These are phyloP conservation scores for Saccharomycopsis malanga DNA, from an alignment of 805 yeast species.

Conservation along the genomic window DNA sequence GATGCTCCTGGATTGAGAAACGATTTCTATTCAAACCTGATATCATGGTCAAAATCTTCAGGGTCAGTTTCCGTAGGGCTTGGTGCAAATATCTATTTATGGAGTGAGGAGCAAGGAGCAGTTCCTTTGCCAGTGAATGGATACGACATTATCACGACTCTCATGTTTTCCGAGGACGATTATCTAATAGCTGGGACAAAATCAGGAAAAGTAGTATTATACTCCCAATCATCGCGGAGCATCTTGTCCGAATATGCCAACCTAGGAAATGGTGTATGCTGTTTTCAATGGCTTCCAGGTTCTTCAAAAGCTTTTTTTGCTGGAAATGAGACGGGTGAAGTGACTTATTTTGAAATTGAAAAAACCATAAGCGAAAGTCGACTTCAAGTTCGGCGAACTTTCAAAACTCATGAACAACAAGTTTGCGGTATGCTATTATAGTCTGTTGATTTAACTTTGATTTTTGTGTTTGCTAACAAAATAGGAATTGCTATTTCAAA, in stretches of 20 bases:
- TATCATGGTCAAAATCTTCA: conserved; percentile 58
- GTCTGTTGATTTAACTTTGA: not conserved
- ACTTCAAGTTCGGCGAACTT: conserved; percentile 26
- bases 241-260: conserved; percentile 24
- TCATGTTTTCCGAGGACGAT: conserved; percentile 46
- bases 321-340: conserved; percentile 63
- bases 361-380: conserved; percentile 18
- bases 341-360: conserved; percentile 35
- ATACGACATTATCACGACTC: conserved; percentile 44
- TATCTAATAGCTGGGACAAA: conserved; percentile 50
- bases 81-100: conserved; percentile 48
- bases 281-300: conserved; percentile 53
- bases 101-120: conserved; percentile 50
- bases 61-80: conserved; percentile 61
- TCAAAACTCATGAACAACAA: conserved; percentile 49
- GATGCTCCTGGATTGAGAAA: conserved; percentile 68
- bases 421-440: conserved; percentile 42
- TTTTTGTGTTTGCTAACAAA: not conserved
- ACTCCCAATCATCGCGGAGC: conserved; percentile 30
- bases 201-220: conserved; percentile 45
- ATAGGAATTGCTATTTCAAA: conserved; percentile 53
- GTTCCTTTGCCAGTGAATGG: conserved; percentile 33
- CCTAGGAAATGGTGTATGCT: conserved; percentile 41
- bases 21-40: conserved; percentile 70
- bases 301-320: conserved; percentile 37